Evolutionary conservation across 495 filamentous ascomycete species (phyloP), one percentile per base, ranked within the genome.

Genomic region (Usnea hakonensis): DNA sequence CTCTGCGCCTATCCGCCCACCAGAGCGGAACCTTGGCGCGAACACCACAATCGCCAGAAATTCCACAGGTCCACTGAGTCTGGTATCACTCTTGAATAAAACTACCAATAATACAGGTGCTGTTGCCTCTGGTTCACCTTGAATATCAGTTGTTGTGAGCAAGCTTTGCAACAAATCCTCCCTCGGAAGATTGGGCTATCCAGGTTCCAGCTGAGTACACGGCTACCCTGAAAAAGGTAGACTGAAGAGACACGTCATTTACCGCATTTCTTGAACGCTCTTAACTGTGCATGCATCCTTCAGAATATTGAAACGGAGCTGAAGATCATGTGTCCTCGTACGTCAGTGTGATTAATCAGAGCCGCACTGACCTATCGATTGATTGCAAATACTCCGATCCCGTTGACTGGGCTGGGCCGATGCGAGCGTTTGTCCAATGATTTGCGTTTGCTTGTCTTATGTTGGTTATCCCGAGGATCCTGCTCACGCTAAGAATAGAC

Each of bases 1-100:
- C 11, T 11, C 14, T n/a, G 59, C 21, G 19, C 60, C 60, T 28
- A 8, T 26, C 17, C 28, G 60, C 35, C 48, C 60, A n/a, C 60
- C 48, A 9, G 48, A 62, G 13, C 46, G 60, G 32, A 26, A 10
- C 4, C 60, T 62, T 19, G 23, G 50, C 33, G 21, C 8, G 48
- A 19, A 28, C 36, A 16, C 26, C 37, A 57, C 23, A 28, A 9
- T 38, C 13, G 17, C 30, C 36, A 2, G 37, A n/a, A 38, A 32
- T 32, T 43, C 6, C 9, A 57, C 8, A 28, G 11, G 37, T 19
- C 52, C 17, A 14, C 54, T 9, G 1, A 40, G 53, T n/a, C 6
- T 21, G 17, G 23, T 7, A 2, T 32, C 23, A 16, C n/a, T 28
- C 19, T 28, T 52, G 14, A 32, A 52, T 52, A 4, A 32, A 3